phyloP scores from a whole-genome alignment of 768 basidiomycete genomes.

The Mycena vitilis region DNA sequence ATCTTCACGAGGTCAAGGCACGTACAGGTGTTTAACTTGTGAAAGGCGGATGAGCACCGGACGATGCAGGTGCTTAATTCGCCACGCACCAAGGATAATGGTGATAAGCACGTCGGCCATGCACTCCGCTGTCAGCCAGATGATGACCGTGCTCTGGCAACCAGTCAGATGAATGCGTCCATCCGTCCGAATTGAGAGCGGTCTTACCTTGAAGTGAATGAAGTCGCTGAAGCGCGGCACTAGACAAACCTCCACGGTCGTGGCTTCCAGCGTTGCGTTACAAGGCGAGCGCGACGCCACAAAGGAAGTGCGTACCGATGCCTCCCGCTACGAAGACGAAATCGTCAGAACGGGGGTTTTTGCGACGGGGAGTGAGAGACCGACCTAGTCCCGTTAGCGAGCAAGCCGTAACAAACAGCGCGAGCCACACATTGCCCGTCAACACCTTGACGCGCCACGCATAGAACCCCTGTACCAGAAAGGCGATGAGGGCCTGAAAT shows the following conservation, averaged over 20 bases:
- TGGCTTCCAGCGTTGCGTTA: constrained; percentile 25
- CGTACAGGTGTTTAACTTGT: constrained; percentile 5
- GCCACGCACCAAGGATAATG: constrained; percentile 24
- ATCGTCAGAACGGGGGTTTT: not conserved
- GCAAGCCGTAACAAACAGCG: constrained; percentile 12
- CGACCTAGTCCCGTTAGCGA: constrained; percentile 16
- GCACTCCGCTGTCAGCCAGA: constrained; percentile 53
- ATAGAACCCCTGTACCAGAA: constrained; percentile 34
- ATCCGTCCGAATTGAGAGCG: too few species aligned
- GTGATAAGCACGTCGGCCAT: constrained; percentile 52
- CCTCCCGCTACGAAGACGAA: constrained; percentile 16
- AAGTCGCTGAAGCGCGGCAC: constrained; percentile 37
- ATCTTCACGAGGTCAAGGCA: not conserved
- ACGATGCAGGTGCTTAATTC: not conserved
- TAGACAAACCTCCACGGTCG: constrained; percentile 34
- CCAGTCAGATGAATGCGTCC: not conserved
- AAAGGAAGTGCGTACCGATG: constrained; percentile 24
- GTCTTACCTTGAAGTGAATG: constrained; percentile 27
- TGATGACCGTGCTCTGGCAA: constrained; percentile 35
- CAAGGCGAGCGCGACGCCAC: too few species aligned
- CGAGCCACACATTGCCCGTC: constrained; percentile 24
- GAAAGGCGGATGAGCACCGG: not conserved
- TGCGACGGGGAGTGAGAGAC: not conserved
- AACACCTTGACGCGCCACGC: constrained; percentile 34
- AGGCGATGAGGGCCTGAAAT: constrained; percentile 33